phyloP scores from a whole-genome alignment of 208 protist genomes.

The Balamuthia mandrillaris region DNA sequence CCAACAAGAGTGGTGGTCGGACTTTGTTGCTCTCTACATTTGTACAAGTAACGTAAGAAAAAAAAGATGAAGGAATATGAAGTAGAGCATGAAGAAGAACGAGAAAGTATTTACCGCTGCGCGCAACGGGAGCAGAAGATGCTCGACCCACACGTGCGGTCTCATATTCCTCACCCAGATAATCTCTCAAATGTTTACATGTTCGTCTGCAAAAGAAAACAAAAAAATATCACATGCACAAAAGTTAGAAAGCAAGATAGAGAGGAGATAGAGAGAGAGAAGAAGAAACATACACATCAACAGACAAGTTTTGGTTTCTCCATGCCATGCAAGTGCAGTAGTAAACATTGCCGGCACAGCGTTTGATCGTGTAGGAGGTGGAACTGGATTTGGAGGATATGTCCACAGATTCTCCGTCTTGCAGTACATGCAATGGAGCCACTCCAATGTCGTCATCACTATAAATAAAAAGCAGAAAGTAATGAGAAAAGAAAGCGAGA shows the following conservation, averaged over 20 bases:
- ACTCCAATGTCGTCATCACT: neutral
- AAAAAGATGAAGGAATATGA: neutral
- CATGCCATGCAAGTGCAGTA: constrained; percentile 50
- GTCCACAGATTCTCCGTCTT: neutral
- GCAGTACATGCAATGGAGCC: neutral
- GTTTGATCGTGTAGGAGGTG: constrained; percentile 38
- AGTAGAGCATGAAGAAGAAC: neutral
- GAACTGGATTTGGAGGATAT: neutral
- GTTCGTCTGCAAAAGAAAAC: constrained; percentile 11
- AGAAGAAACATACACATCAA: neutral
- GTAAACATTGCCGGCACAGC: constrained; percentile 32
- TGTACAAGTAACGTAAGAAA: neutral
- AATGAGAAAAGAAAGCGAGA: neutral
- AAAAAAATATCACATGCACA: neutral
- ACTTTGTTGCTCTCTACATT: neutral
- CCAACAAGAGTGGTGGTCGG: constrained; percentile 35
- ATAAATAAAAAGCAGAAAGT: neutral
- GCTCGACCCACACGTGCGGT: neutral
- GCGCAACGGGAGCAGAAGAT: neutral
- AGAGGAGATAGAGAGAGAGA: neutral
- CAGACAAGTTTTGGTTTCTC: constrained; percentile 45
- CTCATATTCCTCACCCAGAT: constrained; percentile 46
- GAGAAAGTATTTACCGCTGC: neutral
- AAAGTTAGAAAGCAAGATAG: neutral
- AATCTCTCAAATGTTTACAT: constrained; percentile 49